Evolutionary conservation across 768 basidiomycete genomes (phyloP), one percentile per base, ranked within the genome.

Genomic region (Suillus brevipes): DNA sequence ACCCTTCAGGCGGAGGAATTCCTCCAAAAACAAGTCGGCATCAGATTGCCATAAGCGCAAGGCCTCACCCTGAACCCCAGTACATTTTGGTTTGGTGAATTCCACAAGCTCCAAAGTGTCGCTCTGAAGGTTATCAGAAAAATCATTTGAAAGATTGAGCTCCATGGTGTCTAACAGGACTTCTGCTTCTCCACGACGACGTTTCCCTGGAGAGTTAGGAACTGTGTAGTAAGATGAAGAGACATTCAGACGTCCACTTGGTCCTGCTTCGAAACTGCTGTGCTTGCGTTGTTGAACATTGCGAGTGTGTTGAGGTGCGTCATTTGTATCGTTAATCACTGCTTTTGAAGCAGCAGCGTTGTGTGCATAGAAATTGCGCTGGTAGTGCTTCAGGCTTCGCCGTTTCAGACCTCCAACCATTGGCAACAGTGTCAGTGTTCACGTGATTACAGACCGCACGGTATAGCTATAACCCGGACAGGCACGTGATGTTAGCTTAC

Each of bases 1-100:
- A 25, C 49, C 47, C 25, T 63, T 52, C 47, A 63, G 50, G 6
- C 5, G 25, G 25, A 63, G 47, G 34, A 63, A 55, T 42, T 63
- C 62, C 31, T 63, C 36, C 13, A 63, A 53, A 20, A 55, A 56
- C n/a, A n/a, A 38, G 36, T 40, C 3, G 9, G 18, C 37, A 37
- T 63, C 53, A 4, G 50, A 53, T 38, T 12, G 12, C 40, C 52
- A 56, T 38, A 52, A 28, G 6, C 49, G 13, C 40, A 47, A 20
- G 43, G 7, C 42, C 16, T 50, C 25, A 45, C 47, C 60, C 60
- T 61, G n/a, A 47, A 47, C 45, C 4, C 3, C n/a, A 23, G 45
- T 47, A 4, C 9, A 10, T 47, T 47, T 23, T 47, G 4, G n/a
- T 4, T 23, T 47, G n/a, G n/a, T 47, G 45, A 47, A 47, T 47